These are phyloP conservation scores for Gentiana dahurica DNA, from an alignment of 257 asterid species.

Conservation along the genomic window DNA sequence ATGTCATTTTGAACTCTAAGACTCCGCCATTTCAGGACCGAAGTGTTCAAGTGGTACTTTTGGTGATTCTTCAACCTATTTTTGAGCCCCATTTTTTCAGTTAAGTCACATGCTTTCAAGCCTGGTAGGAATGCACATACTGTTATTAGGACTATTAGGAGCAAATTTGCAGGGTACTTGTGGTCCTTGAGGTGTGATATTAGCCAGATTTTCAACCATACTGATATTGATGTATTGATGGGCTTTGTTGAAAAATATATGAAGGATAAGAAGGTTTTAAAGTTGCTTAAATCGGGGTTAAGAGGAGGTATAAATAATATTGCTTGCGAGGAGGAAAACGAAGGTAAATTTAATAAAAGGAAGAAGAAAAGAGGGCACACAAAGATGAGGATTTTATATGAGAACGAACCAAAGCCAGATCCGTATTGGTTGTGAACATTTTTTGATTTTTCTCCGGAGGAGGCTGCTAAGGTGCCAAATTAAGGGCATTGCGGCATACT, in stretches of 20 bases:
- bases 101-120: constrained; percentile 74
- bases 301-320: constrained; percentile 16
- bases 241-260: constrained; percentile 43
- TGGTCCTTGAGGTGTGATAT: constrained; percentile 89
- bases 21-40: constrained; percentile 64
- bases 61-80: constrained; percentile 75
- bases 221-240: constrained; percentile 39
- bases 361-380: constrained; percentile 66
- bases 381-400: constrained; percentile 61
- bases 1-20: constrained; percentile 37
- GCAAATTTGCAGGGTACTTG: constrained; percentile 91
- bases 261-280: constrained; percentile 63
- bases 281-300: constrained; percentile 59
- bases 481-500: constrained; percentile 82
- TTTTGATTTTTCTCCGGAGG: constrained; percentile 83
- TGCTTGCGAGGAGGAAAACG: constrained; percentile 18
- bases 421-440: constrained; percentile 89
- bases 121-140: constrained; percentile 93
- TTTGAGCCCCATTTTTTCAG: constrained; percentile 65
- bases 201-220: constrained; percentile 36
- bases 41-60: constrained; percentile 70
- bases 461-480: constrained; percentile 73
- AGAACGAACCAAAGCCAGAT: constrained; percentile 83
- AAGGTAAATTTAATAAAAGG: constrained; percentile 24
- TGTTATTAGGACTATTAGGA: constrained; percentile 80